These are phyloP conservation scores for Elongisporangium anandrum DNA, from an alignment of 352 stramenopile genomes.

Conservation along the genomic window DNA sequence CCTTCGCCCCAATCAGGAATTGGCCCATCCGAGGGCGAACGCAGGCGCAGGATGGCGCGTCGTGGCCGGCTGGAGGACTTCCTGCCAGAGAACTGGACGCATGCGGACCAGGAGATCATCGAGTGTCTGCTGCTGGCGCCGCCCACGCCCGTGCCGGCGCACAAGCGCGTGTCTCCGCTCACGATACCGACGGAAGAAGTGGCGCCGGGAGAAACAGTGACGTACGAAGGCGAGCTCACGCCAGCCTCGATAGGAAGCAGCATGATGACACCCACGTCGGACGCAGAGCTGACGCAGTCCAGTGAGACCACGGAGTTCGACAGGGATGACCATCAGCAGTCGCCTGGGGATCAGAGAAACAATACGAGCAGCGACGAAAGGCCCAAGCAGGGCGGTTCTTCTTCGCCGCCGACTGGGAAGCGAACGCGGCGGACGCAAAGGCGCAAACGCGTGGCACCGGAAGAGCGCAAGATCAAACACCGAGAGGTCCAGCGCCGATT, in stretches of 20 bases:
- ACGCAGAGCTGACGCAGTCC: background rate
- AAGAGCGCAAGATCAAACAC: constrained; percentile 45
- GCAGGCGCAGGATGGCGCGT: background rate
- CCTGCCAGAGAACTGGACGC: constrained; percentile 33
- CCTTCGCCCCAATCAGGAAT: background rate
- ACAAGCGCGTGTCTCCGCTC: background rate
- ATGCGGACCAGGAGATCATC: constrained; percentile 43
- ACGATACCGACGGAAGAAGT: background rate
- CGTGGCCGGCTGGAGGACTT: constrained; percentile 4
- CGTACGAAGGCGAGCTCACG: background rate
- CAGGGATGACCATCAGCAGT: background rate
- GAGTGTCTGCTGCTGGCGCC: constrained; percentile 31
- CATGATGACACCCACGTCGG: background rate
- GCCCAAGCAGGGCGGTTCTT: background rate
- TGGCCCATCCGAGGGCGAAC: background rate
- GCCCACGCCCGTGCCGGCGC: no score
- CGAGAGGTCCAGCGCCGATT: constrained; percentile 47
- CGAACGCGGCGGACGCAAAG: constrained; percentile 14
- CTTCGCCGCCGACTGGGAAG: background rate
- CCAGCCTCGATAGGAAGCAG: background rate
- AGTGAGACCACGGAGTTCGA: background rate
- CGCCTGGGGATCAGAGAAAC: no score
- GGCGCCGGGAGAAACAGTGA: background rate
- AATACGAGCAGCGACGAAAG: background rate
- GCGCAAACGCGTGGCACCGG: constrained; percentile 21